Conservation (phyloP, 2,329 filamentous ascomycete species). For the Fonsecaea nubica region DNA sequence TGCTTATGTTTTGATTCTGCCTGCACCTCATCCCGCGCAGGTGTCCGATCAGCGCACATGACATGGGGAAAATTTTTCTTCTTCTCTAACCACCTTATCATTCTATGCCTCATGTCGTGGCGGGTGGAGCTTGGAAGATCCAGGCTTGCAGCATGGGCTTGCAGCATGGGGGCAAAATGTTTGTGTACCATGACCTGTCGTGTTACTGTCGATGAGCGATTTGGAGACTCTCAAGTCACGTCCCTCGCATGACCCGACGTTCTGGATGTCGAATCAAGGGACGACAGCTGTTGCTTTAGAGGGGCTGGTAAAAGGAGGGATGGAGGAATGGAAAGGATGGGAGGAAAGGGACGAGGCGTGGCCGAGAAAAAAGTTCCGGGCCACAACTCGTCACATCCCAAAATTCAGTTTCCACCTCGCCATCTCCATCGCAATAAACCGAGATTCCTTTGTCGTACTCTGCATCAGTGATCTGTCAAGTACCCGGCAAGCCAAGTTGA, state of each 20-base stretch:
- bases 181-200: constrained; percentile 29
- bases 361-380: constrained; percentile 16
- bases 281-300: background rate
- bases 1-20: constrained; percentile 7
- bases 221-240: background rate
- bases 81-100: constrained; percentile 10
- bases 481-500: constrained; percentile 20
- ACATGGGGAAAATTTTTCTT: background rate
- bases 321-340: background rate
- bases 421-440: background rate
- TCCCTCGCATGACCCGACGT: constrained; percentile 17
- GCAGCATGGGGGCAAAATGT: constrained; percentile 10
- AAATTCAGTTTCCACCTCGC: constrained; percentile 7
- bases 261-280: constrained; percentile 27
- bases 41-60: background rate
- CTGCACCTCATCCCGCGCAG: constrained; percentile 1
- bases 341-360: background rate
- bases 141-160: constrained; percentile 15
- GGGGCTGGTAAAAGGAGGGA: background rate
- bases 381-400: background rate
- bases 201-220: constrained; percentile 20
- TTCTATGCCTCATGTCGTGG: background rate
- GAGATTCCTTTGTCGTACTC: constrained; percentile 13
- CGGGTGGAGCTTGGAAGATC: background rate
- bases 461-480: constrained; percentile 14